Evolutionary conservation across 768 basidiomycete genomes (phyloP).

Genomic region (Tephrocybe sp.): DNA sequence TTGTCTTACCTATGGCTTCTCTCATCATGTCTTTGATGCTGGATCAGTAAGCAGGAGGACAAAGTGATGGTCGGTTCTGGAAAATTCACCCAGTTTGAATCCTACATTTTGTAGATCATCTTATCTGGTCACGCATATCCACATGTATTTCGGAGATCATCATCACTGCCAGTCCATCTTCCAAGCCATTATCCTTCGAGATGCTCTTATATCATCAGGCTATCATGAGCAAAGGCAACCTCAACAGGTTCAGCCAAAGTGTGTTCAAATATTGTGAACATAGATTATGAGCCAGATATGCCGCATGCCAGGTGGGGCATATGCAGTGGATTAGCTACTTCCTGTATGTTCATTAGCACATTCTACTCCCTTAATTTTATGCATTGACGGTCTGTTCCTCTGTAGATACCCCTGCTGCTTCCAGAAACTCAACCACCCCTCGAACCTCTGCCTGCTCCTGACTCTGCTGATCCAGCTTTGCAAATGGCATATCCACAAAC

Average conservation of each 20-base stretch:
- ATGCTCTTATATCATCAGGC: no score
- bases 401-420: constrained; percentile 37
- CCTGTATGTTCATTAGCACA: constrained; percentile 39
- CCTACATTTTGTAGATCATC: no score
- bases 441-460: constrained; percentile 46
- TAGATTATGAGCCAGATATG: not conserved
- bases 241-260: constrained; percentile 19
- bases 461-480: constrained; percentile 62
- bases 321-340: constrained; percentile 71
- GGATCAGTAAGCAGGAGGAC: no score
- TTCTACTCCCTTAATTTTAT: not conserved
- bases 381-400: not conserved
- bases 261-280: not conserved
- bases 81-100: no score
- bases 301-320: constrained; percentile 63
- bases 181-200: no score
- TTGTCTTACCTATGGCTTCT: no score
- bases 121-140: no score
- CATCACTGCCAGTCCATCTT: no score
- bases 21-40: no score
- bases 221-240: constrained; percentile 17
- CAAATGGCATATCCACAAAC: constrained; percentile 68
- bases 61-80: no score
- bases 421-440: constrained; percentile 34
- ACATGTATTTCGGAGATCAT: no score